Percentiles rank a stretch among this genome's conserved stretches.
Conservation (phyloP, 2,329 filamentous ascomycete genomes). For the Sclerotinia minor region DNA sequence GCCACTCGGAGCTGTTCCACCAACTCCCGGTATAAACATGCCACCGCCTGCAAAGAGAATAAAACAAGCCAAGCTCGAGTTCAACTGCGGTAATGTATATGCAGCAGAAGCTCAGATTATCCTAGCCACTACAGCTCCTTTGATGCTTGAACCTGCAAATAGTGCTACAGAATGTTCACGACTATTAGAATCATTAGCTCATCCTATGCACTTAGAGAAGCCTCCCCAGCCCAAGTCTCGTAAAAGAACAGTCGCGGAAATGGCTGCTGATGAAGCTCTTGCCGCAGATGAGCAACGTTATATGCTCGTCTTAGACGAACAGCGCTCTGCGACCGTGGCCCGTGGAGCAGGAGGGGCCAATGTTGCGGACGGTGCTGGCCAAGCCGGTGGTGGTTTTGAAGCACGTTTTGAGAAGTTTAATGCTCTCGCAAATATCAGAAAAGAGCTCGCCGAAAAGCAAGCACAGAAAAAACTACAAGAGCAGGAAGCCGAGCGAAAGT, state of each 20-base stretch:
- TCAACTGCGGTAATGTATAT: slow-evolving; percentile 72
- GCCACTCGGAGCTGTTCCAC: slow-evolving; percentile 62
- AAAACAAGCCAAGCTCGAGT: slow-evolving; percentile 71
- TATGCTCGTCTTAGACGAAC: slow-evolving; percentile 90
- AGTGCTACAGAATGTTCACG: slow-evolving; percentile 67
- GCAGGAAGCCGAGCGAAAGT: slow-evolving; percentile 49
- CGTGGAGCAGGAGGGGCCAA: slow-evolving; percentile 59
- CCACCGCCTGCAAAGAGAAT: slow-evolving; percentile 63
- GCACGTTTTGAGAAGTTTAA: slow-evolving; percentile 90
- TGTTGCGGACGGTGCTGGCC: slow-evolving; percentile 68
- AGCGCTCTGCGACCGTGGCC: slow-evolving; percentile 62
- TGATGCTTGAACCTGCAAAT: slow-evolving; percentile 76
- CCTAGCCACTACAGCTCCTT: slow-evolving; percentile 68
- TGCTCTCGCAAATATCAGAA: slow-evolving; percentile 80
- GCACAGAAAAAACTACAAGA: slow-evolving; percentile 73
- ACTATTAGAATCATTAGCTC: slow-evolving; percentile 69
- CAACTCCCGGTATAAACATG: slow-evolving; percentile 59
- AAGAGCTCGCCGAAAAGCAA: slow-evolving; percentile 73
- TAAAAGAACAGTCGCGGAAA: slow-evolving; percentile 90
- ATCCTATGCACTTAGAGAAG: slow-evolving; percentile 73
- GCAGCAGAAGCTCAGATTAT: slow-evolving; percentile 76
- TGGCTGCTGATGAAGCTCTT: slow-evolving; percentile 90
- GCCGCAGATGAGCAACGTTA: slow-evolving; percentile 87
- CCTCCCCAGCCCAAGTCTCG: slow-evolving; percentile 84
- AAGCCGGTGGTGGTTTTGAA: slow-evolving; percentile 74